Base-by-base conservation (phyloP, 2,329 filamentous ascomycete genomes). In the Grosmannia clavigera region DNA sequence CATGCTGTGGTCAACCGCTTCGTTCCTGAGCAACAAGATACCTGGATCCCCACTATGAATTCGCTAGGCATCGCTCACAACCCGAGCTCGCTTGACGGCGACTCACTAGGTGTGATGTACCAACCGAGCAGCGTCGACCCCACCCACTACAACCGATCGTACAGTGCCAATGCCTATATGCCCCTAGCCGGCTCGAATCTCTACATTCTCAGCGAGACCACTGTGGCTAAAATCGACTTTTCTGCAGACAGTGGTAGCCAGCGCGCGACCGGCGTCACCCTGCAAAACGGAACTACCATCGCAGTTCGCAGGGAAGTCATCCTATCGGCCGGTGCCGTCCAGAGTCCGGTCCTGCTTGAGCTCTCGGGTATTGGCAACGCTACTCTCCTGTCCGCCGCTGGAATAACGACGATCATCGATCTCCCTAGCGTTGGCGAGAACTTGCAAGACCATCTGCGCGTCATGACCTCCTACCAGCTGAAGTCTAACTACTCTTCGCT, bases 371-470 rank as follows among this genome's bases (percentile, higher is more conserved):
- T 85, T 33, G 82, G 82, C 2, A 76, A 77, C 0, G 65, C 64
- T 9, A 67, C 71, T 0, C 75, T 83, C 48, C 73, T 86, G 2
- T 60, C 73, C 10, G 69, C 71, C 3, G 73, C 77, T 58, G 68
- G 71, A 11, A 80, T 85, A 61, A 66, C 72, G 0, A 72, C 79
- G 5, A 62, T 82, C 27, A 69, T 75, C 0, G 76, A 85, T 64
- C 73, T 81, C 1, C 81, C 81, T 0, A 81, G 81, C 16, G 82
- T 86, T 2, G 83, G 81, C 33, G 75, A 71, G 22, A 82, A 82
- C 69, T 70, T 83, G 46, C 65, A 66, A 38, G 67, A 68, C 59
- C 67, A 69, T 60, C 27, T 65, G 35, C 63, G 64, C 29, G 53
- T 68, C 51, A 43, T 61, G 14, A 60, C 58, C 10, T 60, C 61